Base-by-base conservation (phyloP, 352 stramenopile genomes). In the Phytophthora capsici region DNA sequence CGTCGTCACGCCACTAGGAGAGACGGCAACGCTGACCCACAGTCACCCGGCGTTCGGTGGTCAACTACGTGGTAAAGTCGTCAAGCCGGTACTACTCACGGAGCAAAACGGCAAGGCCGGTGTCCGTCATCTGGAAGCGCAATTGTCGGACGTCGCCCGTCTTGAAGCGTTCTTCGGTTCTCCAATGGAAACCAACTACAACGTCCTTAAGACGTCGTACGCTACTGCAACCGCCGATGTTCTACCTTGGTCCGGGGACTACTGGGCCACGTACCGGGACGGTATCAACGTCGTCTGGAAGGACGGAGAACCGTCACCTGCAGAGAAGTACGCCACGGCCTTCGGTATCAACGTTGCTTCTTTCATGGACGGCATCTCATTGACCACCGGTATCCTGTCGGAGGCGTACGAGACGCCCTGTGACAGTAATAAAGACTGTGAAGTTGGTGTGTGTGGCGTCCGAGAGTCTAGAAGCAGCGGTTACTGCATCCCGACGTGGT, bases 201-300 rank as follows among this genome's bases (percentile, higher is more conserved):
- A 78, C 41, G 65, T 66, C n/a, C 61, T 78, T 36, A 70, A 66
- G 52, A 48, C 58, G 28, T 59, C 47, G 60, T 70, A 67, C 47
- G 13, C 60, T 0, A 69, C 19, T 10, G 70, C 38, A 9, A 32
- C 17, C 13, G 66, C 34, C 19, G 49, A 67, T 16, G 41, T 69
- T 17, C 64, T 70, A 32, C 77, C 77, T 16, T 87, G 78, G 78
- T 76, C 78, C 3, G 71, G 75, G 43, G 75, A 76, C 71, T 88
- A 88, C 67, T 90, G 79, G 77, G 75, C 82, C 17, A 69, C 69
- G 46, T 89, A 86, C 71, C 61, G 67, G 12, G 82, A 90, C 73
- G 77, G 82, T 28, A 88, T 90, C 65, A 90, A 90, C 75, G 41
- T 30, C 40, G 47, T 56, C 20, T 69, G 63, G 63, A 69, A 69